Evolutionary conservation across 768 basidiomycete genomes (phyloP).

Genomic region (Porphyrellus cyaneotinctus): DNA sequence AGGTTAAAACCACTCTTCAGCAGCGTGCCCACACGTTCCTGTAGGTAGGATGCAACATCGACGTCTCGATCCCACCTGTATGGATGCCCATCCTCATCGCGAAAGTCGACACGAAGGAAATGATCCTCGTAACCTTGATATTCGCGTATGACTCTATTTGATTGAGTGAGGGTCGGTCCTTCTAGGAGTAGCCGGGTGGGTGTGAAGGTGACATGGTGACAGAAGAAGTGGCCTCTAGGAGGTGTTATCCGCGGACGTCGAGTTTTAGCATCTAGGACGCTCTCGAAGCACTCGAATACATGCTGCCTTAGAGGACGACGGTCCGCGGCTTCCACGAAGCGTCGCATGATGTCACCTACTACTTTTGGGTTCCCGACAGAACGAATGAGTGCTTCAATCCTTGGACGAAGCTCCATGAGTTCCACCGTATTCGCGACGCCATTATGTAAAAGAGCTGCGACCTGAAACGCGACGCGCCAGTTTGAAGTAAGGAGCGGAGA

Average conservation of each 20-base stretch:
- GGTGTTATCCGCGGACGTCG: slow-evolving; percentile 19
- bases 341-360: slow-evolving; percentile 45
- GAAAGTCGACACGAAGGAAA: slow-evolving; percentile 81
- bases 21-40: slow-evolving; percentile 52
- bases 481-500: slow-evolving; percentile 34
- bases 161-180: slow-evolving; percentile 72
- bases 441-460: slow-evolving; percentile 66
- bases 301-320: slow-evolving; percentile 41
- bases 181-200: slow-evolving; percentile 72
- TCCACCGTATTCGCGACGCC: slow-evolving; percentile 61
- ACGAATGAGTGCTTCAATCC: slow-evolving; percentile 40
- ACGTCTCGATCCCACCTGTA: slow-evolving; percentile 69
- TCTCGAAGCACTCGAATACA: slow-evolving; percentile 45
- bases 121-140: slow-evolving; percentile 57
- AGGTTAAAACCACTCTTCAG: slow-evolving; percentile 64
- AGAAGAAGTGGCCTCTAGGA: slow-evolving; percentile 47
- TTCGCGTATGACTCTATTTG: slow-evolving; percentile 74
- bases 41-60: slow-evolving; percentile 53
- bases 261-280: slow-evolving; percentile 23
- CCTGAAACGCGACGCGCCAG: slow-evolving; percentile 73
- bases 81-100: slow-evolving; percentile 75
- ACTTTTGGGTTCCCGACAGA: slow-evolving; percentile 22
- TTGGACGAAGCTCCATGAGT: slow-evolving; percentile 42
- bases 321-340: slow-evolving; percentile 49
- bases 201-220: slow-evolving; percentile 71